Percentiles rank a stretch among this genome's conserved stretches.
These are phyloP conservation scores for Paratinospora sagittata DNA, from an alignment of 164 flowering plant genomes.

Conservation along the genomic window DNA sequence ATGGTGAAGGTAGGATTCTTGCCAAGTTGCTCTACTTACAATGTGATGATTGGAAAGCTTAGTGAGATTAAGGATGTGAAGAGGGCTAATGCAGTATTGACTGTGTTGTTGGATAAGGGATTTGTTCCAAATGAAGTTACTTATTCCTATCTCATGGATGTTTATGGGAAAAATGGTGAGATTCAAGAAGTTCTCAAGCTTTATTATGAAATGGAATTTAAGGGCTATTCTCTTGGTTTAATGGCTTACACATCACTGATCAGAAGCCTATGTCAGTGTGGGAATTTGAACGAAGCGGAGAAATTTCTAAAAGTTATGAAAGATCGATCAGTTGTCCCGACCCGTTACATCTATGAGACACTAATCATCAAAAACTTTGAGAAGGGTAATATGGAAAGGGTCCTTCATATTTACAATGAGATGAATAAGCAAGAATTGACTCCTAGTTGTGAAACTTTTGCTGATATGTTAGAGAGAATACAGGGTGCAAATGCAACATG, in stretches of 20 bases:
- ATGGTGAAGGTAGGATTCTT: slow-evolving; percentile 48
- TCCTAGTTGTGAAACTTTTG: slow-evolving; percentile 17
- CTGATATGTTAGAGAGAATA: background rate
- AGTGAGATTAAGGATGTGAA: slow-evolving; percentile 32
- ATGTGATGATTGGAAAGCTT: slow-evolving; percentile 44
- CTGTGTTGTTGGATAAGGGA: slow-evolving; percentile 55
- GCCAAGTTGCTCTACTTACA: slow-evolving; percentile 55
- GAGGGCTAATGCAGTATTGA: slow-evolving; percentile 52
- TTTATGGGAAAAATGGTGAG: slow-evolving; percentile 42
- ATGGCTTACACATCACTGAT: slow-evolving; percentile 38
- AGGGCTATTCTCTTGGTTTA: slow-evolving; percentile 37
- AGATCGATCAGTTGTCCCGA: slow-evolving; percentile 31
- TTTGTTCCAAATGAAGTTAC: slow-evolving; percentile 56
- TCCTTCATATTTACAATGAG: slow-evolving; percentile 31
- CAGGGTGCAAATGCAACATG: too few species aligned
- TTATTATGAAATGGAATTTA: slow-evolving; percentile 68
- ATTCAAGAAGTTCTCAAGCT: slow-evolving; percentile 51
- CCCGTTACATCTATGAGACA: slow-evolving; percentile 25
- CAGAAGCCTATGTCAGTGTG: slow-evolving; percentile 32
- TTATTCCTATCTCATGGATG: slow-evolving; percentile 53
- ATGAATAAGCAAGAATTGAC: slow-evolving; percentile 33
- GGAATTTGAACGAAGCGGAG: slow-evolving; percentile 56
- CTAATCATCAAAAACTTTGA: slow-evolving; percentile 28
- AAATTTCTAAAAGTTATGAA: slow-evolving; percentile 45
- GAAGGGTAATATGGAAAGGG: slow-evolving; percentile 35